These are phyloP conservation scores for Saccharomyces hybrid DNA, from an alignment of 1,139 yeast genomes.

Conservation along the genomic window DNA sequence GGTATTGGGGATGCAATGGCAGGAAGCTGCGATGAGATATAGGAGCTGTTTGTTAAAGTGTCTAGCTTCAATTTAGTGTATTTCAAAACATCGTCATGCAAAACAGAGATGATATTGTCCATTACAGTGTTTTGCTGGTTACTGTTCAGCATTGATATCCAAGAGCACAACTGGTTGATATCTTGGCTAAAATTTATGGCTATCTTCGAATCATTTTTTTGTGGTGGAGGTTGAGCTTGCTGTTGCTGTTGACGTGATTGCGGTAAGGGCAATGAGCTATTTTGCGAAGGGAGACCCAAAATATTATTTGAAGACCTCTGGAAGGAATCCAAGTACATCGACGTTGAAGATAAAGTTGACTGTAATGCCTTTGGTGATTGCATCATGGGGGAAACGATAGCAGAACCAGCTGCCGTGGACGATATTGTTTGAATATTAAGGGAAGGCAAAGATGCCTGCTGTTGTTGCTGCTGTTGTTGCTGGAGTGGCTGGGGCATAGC, in stretches of 20 bases:
- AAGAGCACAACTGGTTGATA: constrained; percentile 46
- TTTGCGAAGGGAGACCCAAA: constrained; percentile 33
- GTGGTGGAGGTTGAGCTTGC: constrained; percentile 4
- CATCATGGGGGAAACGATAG: constrained; percentile 20
- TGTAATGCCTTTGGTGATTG: constrained; percentile 13
- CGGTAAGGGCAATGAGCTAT: constrained; percentile 24
- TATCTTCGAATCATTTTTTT: constrained; percentile 15
- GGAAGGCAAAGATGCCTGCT: constrained; percentile 1
- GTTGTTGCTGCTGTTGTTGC: constrained; percentile 1
- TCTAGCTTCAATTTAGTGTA: constrained; percentile 38
- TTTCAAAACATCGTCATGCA: constrained; percentile 43
- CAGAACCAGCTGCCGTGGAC: constrained; percentile 11
- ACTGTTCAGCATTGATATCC: constrained; percentile 52
- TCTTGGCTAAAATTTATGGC: constrained; percentile 38
- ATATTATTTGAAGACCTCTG: constrained; percentile 5
- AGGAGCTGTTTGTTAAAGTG: constrained; percentile 27
- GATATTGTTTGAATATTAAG: background rate
- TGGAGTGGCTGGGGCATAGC: background rate
- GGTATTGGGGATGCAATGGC: constrained; percentile 2
- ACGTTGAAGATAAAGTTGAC: constrained; percentile 10
- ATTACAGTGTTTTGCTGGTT: constrained; percentile 53
- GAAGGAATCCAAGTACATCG: constrained; percentile 9
- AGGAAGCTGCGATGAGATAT: constrained; percentile 3
- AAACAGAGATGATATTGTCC: constrained; percentile 47
- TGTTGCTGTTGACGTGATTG: constrained; percentile 8